Conservation (phyloP, 306 rosid genomes). For the Vachellia pachyceras region DNA sequence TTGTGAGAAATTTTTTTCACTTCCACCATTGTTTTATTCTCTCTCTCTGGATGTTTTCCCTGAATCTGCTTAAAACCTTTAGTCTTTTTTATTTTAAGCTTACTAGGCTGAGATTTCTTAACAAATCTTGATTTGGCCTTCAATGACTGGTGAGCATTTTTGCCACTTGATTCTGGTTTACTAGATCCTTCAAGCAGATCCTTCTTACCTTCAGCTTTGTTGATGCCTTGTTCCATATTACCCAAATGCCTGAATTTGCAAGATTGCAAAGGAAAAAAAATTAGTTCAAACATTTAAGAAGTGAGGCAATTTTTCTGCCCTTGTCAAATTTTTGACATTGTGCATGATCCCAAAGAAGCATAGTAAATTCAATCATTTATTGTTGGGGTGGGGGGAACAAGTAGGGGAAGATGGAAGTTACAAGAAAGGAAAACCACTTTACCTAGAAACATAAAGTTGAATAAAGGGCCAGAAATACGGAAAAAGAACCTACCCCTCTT, state of each 20-base stretch:
- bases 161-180: no score
- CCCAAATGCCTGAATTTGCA: no score
- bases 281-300: neutral
- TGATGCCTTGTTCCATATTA: no score
- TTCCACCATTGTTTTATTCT: slow-evolving; percentile 38
- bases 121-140: no score
- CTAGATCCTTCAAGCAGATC: no score
- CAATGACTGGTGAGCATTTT: no score
- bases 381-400: neutral
- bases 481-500: neutral
- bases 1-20: no score
- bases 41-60: slow-evolving; percentile 35
- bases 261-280: neutral
- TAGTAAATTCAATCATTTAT: neutral
- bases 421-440: neutral
- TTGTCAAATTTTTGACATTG: neutral
- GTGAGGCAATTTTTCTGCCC: neutral
- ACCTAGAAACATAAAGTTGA: neutral
- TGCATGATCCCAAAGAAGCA: neutral
- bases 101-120: no score
- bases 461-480: neutral
- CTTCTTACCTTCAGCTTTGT: no score
- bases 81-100: no score
- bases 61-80: slow-evolving; percentile 7
- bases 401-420: neutral